phyloP scores from a whole-genome alignment of 1,284 basidiomycete genomes.

The Moesziomyces sp. region DNA sequence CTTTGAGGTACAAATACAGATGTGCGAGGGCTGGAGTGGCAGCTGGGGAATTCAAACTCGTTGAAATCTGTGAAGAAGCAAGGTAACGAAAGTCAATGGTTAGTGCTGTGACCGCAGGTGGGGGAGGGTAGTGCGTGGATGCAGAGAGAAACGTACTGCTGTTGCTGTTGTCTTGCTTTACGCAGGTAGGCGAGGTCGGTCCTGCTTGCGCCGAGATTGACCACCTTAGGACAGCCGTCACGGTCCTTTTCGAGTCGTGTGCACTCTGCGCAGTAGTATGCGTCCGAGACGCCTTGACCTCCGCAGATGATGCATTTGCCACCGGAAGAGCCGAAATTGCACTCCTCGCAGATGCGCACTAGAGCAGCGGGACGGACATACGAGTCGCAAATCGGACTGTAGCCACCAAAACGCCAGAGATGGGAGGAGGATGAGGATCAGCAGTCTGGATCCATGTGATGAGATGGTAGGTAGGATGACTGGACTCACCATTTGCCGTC shows the following conservation, averaged over 20 bases:
- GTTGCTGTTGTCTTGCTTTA: constrained; percentile 54
- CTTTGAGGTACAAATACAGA: constrained; percentile 34
- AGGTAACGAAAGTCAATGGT: neutral
- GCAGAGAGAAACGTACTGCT: constrained; percentile 28
- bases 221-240: constrained; percentile 98
- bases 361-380: constrained; percentile 98
- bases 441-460: neutral
- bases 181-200: constrained; percentile 60
- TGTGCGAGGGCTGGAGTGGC: neutral
- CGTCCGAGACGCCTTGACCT: constrained; percentile 62
- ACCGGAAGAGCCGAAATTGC: constrained; percentile 95
- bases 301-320: constrained; percentile 94
- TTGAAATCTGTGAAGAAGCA: constrained; percentile 26
- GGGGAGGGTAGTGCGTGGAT: neutral
- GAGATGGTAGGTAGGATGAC: neutral
- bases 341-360: constrained; percentile 98
- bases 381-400: constrained; percentile 96
- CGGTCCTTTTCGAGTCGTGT: constrained; percentile 95
- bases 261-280: constrained; percentile 72
- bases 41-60: constrained; percentile 7
- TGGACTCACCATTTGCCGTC: constrained; percentile 93
- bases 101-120: neutral
- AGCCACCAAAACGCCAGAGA: neutral
- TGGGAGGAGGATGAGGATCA: constrained; percentile 3
- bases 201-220: constrained; percentile 80